Percentiles rank a stretch among this genome's conserved stretches.
These are phyloP conservation scores for Kernera saxatilis DNA, from an alignment of 345 rosid genomes.

Conservation along the genomic window DNA sequence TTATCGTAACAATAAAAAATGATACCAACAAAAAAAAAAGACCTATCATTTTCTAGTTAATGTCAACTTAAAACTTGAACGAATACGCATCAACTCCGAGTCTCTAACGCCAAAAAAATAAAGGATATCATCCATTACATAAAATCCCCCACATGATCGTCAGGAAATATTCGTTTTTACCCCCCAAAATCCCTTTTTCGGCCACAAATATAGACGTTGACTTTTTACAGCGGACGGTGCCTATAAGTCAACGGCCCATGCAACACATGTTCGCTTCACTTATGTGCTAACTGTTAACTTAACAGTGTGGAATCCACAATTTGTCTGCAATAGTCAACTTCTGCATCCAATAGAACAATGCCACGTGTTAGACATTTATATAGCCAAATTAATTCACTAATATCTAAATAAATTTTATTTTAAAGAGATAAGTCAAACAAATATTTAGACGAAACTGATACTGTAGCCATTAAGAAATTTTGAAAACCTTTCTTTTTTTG, in stretches of 20 bases:
- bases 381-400: background rate
- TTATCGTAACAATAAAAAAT: too few relatives aligned
- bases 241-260: conserved; percentile 19
- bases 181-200: background rate
- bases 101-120: background rate
- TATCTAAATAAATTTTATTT: background rate
- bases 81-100: background rate
- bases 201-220: background rate
- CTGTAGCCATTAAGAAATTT: background rate
- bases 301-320: conserved; percentile 22
- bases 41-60: background rate
- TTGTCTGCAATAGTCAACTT: conserved; percentile 24
- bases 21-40: too few relatives aligned
- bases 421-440: background rate
- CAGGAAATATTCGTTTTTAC: background rate
- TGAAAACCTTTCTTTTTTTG: background rate
- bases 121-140: background rate
- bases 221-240: conserved; percentile 23
- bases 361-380: background rate
- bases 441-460: background rate
- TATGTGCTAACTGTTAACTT: conserved; percentile 29
- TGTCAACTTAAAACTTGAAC: conserved; percentile 4
- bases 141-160: conserved; percentile 1
- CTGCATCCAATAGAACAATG: conserved; percentile 1
- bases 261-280: conserved; percentile 27